phyloP scores from a whole-genome alignment of 768 basidiomycete species.

The Dioszegia crocea region DNA sequence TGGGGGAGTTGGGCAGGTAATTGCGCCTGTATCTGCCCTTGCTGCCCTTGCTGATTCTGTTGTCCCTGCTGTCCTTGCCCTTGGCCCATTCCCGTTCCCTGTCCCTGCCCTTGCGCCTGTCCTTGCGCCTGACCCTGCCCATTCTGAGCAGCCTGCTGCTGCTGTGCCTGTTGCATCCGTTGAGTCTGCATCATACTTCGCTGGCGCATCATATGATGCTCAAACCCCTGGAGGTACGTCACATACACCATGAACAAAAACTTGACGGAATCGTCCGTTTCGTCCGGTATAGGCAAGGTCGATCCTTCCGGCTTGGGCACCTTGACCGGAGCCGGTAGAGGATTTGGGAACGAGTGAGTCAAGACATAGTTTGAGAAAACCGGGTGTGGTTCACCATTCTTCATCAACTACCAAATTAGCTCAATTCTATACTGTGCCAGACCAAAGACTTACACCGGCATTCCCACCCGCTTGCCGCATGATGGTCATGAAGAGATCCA shows the following conservation, averaged over 20 bases:
- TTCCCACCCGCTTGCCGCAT: constrained; percentile 21
- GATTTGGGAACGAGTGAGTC: constrained; percentile 17
- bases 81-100: neutral
- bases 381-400: constrained; percentile 1
- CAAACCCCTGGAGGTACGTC: constrained; percentile 32
- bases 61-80: neutral
- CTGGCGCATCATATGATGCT: constrained; percentile 26
- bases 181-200: neutral
- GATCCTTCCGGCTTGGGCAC: constrained; percentile 14
- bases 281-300: constrained; percentile 11
- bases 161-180: neutral
- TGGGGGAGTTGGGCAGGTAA: neutral
- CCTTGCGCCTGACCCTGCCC: neutral
- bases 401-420: neutral
- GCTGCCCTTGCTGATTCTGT: neutral
- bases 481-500: constrained; percentile 33
- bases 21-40: neutral
- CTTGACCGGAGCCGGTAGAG: constrained; percentile 22
- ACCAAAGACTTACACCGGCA: constrained; percentile 18
- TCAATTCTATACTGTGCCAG: neutral
- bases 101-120: neutral
- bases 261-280: constrained; percentile 25
- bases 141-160: neutral
- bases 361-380: neutral
- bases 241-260: constrained; percentile 29